Conservation (phyloP, 1,284 basidiomycete species). For the Thecaphora frezii region DNA sequence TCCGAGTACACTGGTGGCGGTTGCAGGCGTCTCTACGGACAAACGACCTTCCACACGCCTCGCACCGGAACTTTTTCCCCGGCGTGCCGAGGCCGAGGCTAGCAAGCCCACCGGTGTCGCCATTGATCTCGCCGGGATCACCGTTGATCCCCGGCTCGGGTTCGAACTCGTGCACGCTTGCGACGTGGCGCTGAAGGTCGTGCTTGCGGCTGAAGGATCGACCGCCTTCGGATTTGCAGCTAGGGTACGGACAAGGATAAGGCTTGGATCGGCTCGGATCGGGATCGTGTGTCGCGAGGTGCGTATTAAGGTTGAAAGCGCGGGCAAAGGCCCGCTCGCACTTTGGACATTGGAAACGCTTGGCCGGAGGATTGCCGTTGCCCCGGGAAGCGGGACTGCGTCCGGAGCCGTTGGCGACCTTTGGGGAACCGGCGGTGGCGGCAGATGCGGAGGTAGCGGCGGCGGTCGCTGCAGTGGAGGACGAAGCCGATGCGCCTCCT, state of each 20-base stretch:
- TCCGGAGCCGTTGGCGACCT: constrained; percentile 5
- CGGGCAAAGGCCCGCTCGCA: constrained; percentile 73
- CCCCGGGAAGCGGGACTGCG: not conserved
- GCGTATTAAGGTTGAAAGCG: constrained; percentile 87
- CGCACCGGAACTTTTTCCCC: constrained; percentile 53
- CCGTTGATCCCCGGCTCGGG: constrained; percentile 46
- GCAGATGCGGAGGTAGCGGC: constrained; percentile 6
- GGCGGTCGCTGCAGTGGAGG: not conserved
- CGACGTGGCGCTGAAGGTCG: constrained; percentile 78
- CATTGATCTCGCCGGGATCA: constrained; percentile 38
- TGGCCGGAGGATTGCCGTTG: constrained; percentile 13
- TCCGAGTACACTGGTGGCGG: constrained; percentile 44
- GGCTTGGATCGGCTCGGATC: constrained; percentile 73
- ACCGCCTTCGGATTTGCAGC: constrained; percentile 65
- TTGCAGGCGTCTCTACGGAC: constrained; percentile 52
- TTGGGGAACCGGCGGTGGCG: constrained; percentile 4
- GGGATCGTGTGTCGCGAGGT: constrained; percentile 84
- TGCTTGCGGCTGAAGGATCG: constrained; percentile 87
- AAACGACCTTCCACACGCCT: constrained; percentile 48
- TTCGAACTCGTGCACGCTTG: constrained; percentile 70
- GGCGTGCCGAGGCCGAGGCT: constrained; percentile 50
- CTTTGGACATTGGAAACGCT: constrained; percentile 51
- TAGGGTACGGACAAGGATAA: constrained; percentile 75
- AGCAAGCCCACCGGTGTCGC: constrained; percentile 40
- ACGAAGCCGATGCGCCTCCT: not conserved